These are phyloP conservation scores for Sambucus nigra DNA, from an alignment of 129 eudicot genomes.

Conservation along the genomic window DNA sequence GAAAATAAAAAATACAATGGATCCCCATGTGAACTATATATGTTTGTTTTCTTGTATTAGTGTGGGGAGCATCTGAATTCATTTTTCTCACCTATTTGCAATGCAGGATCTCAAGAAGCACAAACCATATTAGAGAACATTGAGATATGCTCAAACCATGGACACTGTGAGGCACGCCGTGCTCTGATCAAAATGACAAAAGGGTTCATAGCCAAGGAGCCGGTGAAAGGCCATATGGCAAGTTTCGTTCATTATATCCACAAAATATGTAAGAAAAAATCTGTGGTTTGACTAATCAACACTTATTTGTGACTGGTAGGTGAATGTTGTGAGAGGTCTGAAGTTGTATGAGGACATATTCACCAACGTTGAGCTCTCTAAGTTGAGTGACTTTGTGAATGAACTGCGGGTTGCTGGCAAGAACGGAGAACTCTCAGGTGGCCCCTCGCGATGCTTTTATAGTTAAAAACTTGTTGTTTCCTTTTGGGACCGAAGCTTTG, in stretches of 20 bases:
- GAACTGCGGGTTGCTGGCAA: slow-evolving; percentile 91
- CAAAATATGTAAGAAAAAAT: too few relatives aligned
- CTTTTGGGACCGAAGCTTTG: slow-evolving; percentile 72
- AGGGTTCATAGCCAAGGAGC: slow-evolving; percentile 92
- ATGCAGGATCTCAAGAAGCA: slow-evolving; percentile 65
- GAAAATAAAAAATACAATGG: too few relatives aligned
- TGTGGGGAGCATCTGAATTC: too few relatives aligned
- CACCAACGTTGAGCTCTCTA: slow-evolving; percentile 58
- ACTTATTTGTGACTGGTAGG: slow-evolving; percentile 33
- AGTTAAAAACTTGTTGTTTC: slow-evolving; percentile 77
- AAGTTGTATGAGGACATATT: slow-evolving; percentile 82
- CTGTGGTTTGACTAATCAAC: slow-evolving; percentile 8
- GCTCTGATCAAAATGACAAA: slow-evolving; percentile 90
- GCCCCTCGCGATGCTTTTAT: slow-evolving; percentile 82
- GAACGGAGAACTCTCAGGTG: slow-evolving; percentile 99
- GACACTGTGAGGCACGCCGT: slow-evolving; percentile 69
- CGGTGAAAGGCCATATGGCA: slow-evolving; percentile 94
- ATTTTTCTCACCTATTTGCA: not conserved
- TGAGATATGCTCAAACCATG: slow-evolving; percentile 66
- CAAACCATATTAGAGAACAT: slow-evolving; percentile 28
- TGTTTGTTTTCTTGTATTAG: too few relatives aligned
- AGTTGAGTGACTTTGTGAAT: slow-evolving; percentile 67
- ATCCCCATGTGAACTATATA: too few relatives aligned
- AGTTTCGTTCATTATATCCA: too few relatives aligned
- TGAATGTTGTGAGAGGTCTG: slow-evolving; percentile 95